Conservation (phyloP, 169 alveolate genomes). For the Plasmodium yoelii region DNA sequence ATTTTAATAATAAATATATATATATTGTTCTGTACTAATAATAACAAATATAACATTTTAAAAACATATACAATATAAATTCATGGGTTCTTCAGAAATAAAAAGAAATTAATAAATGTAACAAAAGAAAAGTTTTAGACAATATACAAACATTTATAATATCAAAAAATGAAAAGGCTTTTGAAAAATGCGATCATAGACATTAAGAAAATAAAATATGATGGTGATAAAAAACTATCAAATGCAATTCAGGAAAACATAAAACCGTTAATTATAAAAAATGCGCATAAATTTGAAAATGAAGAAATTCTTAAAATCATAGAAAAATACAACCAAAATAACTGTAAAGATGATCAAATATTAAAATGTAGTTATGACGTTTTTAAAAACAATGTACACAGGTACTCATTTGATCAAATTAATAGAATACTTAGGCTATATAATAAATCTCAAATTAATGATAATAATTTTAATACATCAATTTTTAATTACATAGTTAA, state of each 20-base stretch:
- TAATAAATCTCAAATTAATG: slow-evolving; percentile 47
- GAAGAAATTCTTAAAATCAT: slow-evolving; percentile 73
- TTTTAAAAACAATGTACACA: slow-evolving; percentile 67
- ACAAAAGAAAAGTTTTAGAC: slow-evolving; percentile 1
- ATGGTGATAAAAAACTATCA: slow-evolving; percentile 1
- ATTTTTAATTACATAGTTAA: slow-evolving; percentile 62
- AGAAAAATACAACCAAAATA: slow-evolving; percentile 63
- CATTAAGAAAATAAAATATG: slow-evolving; percentile 27
- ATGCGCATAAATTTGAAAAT: slow-evolving; percentile 70
- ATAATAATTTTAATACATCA: slow-evolving; percentile 54
- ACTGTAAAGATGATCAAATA: slow-evolving; percentile 50
- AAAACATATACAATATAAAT: not conserved
- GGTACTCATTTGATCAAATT: slow-evolving; percentile 75
- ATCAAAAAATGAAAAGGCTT: slow-evolving; percentile 56
- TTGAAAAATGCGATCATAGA: slow-evolving; percentile 64
- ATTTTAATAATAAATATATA: no score
- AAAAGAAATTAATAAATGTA: not conserved
- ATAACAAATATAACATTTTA: not conserved
- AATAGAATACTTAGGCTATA: slow-evolving; percentile 56
- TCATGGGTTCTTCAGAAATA: not conserved
- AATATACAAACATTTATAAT: no score
- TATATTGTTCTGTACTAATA: no score
- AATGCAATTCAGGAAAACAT: slow-evolving; percentile 33
- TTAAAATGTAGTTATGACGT: slow-evolving; percentile 63
- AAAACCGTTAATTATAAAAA: slow-evolving; percentile 67